These are phyloP conservation scores for Didymella pinodella DNA, from an alignment of 2,329 filamentous ascomycete genomes.

Conservation along the genomic window DNA sequence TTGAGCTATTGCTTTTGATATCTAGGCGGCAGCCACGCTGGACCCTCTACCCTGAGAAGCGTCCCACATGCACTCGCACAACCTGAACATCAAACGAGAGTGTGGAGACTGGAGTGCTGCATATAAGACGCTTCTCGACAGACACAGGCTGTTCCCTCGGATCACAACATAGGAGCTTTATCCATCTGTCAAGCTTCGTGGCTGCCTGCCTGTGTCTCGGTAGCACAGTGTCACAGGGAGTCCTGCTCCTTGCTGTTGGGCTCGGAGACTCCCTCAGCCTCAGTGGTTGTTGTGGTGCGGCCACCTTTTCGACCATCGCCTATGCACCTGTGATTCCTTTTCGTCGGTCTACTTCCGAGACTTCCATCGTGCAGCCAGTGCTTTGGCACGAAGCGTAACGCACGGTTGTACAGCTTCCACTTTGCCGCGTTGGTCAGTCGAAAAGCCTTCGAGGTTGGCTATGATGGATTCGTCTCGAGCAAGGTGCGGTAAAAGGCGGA, in stretches of 20 bases:
- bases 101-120: slow-evolving; percentile 16
- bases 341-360: slow-evolving; percentile 14
- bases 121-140: slow-evolving; percentile 8
- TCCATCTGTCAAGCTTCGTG: slow-evolving; percentile 20
- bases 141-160: slow-evolving; percentile 5
- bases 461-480: neutral
- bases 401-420: slow-evolving; percentile 12
- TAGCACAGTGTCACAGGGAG: slow-evolving; percentile 7
- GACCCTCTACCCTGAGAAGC: slow-evolving; percentile 1
- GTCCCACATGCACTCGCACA: slow-evolving; percentile 8
- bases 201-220: slow-evolving; percentile 19
- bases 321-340: slow-evolving; percentile 21
- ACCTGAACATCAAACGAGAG: slow-evolving; percentile 6
- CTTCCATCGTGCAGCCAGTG: slow-evolving; percentile 11
- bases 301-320: slow-evolving; percentile 10
- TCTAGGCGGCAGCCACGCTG: neutral
- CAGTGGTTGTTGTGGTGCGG: slow-evolving; percentile 9
- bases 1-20: neutral
- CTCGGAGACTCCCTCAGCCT: slow-evolving; percentile 4
- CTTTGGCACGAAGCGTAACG: slow-evolving; percentile 13
- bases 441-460: neutral
- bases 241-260: slow-evolving; percentile 6
- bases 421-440: slow-evolving; percentile 5
- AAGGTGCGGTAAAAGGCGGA: neutral
- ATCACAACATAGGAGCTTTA: slow-evolving; percentile 5